Conservation (phyloP, 148 eudicot species). For the Arbutus unedo region DNA sequence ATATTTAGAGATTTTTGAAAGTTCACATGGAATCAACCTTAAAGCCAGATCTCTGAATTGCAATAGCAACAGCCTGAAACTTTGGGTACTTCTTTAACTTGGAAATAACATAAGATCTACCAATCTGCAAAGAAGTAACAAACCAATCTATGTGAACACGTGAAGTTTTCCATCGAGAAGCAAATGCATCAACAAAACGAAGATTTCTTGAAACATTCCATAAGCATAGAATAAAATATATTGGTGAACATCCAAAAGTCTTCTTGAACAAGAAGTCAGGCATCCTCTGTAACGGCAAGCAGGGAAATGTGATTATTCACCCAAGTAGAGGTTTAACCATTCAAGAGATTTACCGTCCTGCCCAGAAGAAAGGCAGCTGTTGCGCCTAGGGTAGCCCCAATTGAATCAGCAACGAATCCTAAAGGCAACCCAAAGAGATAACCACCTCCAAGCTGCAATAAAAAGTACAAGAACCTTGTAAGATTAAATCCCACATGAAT, state of each 20-base stretch:
- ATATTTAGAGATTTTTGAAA: background rate
- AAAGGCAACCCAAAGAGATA: constrained; percentile 87
- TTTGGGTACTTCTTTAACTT: constrained; percentile 83
- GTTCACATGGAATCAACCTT: constrained; percentile 45
- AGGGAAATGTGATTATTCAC: background rate
- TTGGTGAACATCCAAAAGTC: background rate
- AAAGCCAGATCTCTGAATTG: constrained; percentile 88
- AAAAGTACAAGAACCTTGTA: background rate
- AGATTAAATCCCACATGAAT: background rate
- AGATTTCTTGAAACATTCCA: background rate
- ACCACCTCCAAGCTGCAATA: constrained; percentile 87
- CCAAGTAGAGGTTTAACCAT: constrained; percentile 3
- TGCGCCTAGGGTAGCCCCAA: constrained; percentile 89
- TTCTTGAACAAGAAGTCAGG: background rate
- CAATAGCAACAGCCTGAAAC: constrained; percentile 87
- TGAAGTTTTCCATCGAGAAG: background rate
- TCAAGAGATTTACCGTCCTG: constrained; percentile 63
- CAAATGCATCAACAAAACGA: background rate
- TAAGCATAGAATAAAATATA: background rate
- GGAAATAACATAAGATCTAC: constrained; percentile 74
- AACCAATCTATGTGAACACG: background rate
- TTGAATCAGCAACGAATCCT: constrained; percentile 84
- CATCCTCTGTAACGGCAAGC: background rate
- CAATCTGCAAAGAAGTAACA: constrained; percentile 56
- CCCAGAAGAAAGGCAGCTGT: constrained; percentile 87